phyloP scores from a whole-genome alignment of 169 alveolate species.

The Plasmodium chabaudi region DNA sequence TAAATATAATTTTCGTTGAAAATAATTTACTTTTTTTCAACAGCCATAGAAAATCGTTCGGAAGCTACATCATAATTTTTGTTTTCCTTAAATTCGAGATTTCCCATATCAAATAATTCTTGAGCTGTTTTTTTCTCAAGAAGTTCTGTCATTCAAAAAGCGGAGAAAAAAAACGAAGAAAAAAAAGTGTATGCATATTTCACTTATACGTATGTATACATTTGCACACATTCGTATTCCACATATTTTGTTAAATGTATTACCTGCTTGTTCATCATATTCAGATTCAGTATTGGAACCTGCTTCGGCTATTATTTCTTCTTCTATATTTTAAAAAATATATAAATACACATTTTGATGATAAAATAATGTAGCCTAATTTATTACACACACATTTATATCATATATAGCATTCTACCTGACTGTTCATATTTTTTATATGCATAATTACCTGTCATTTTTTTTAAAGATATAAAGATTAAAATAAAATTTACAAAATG shows the following conservation, averaged over 20 bases:
- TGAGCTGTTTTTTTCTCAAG: constrained; percentile 63
- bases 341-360: neutral
- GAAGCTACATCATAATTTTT: constrained; percentile 68
- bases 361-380: neutral
- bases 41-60: constrained; percentile 72
- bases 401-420: no score
- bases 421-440: neutral
- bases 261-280: constrained; percentile 66
- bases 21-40: constrained; percentile 51
- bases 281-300: constrained; percentile 63
- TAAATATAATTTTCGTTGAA: neutral
- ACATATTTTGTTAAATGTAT: neutral
- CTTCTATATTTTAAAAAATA: constrained; percentile 14
- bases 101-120: constrained; percentile 73
- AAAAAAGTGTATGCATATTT: neutral
- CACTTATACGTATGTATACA: neutral
- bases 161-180: neutral
- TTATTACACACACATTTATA: neutral
- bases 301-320: constrained; percentile 51
- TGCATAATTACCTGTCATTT: constrained; percentile 45
- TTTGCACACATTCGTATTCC: neutral
- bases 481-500: neutral
- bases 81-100: constrained; percentile 63
- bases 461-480: constrained; percentile 12
- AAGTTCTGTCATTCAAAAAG: constrained; percentile 21